phyloP scores from a whole-genome alignment of 2,329 filamentous ascomycete species.

The Cytospora leucostoma region DNA sequence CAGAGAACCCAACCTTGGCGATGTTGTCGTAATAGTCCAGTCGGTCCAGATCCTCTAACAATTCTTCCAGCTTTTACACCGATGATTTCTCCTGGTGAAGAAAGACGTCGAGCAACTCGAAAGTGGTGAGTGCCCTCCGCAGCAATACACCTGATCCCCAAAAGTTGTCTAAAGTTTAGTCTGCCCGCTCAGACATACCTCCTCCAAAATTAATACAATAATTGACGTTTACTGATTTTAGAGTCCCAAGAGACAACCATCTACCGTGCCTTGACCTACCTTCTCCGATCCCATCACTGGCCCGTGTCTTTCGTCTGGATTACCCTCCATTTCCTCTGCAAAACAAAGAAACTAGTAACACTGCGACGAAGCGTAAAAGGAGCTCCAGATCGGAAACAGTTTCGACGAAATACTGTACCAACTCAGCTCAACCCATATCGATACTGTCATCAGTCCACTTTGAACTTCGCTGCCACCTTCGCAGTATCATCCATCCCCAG shows the following conservation, averaged over 20 bases:
- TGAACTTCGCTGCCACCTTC: neutral
- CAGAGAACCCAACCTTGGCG: neutral
- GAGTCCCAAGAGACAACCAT: neutral
- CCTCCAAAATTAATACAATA: neutral
- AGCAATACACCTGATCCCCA: neutral
- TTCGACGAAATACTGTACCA: neutral
- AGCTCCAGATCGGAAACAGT: too few species aligned
- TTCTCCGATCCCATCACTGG: neutral
- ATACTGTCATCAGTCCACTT: neutral
- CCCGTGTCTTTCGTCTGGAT: neutral
- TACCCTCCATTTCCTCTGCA: neutral
- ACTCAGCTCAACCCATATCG: neutral
- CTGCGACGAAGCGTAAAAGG: neutral
- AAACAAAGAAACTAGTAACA: neutral
- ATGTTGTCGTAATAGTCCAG: neutral
- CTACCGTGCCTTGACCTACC: neutral
- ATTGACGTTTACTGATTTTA: neutral
- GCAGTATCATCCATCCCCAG: neutral
- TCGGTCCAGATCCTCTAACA: neutral
- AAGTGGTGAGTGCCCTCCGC: neutral
- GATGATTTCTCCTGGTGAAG: neutral
- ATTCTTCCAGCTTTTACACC: neutral
- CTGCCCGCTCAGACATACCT: neutral
- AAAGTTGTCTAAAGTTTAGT: neutral
- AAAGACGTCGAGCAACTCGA: neutral